Percentiles rank a stretch among this genome's conserved stretches.
Conservation (phyloP, 2,329 filamentous ascomycete species). For the Clarireedia hainanense region DNA sequence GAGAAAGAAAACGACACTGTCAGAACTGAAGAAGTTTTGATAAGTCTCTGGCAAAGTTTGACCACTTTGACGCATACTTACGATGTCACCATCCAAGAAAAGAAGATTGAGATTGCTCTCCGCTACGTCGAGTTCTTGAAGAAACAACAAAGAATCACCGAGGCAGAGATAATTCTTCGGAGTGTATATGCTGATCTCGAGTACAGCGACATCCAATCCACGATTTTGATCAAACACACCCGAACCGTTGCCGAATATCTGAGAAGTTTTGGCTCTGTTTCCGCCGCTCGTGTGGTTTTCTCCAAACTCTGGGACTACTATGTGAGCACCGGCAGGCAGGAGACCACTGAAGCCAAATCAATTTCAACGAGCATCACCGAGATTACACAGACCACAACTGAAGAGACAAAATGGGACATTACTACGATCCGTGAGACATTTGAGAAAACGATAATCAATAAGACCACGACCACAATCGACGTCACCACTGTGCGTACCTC, state of each 20-base stretch:
- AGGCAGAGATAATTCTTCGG: conserved; percentile 14
- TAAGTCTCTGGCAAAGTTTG: conserved; percentile 15
- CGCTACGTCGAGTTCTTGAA: conserved; percentile 16
- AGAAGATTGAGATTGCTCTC: conserved; percentile 14
- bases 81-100: conserved; percentile 11
- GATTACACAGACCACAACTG: conserved; percentile 8
- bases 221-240: conserved; percentile 5
- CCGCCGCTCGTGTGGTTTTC: conserved; percentile 8
- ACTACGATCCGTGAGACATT: conserved; percentile 12
- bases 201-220: conserved; percentile 10
- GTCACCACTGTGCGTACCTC: conserved; percentile 10
- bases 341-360: conserved; percentile 10
- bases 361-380: conserved; percentile 9
- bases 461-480: conserved; percentile 12
- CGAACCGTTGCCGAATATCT: conserved; percentile 11
- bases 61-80: conserved; percentile 6
- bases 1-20: conserved; percentile 12
- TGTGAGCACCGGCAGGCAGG: conserved; percentile 11
- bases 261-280: conserved; percentile 9
- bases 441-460: conserved; percentile 11
- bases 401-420: conserved; percentile 9
- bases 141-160: conserved; percentile 10
- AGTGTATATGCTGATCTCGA: conserved; percentile 13
- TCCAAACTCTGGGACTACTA: conserved; percentile 15
- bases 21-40: conserved; percentile 14